Evolutionary conservation across 140 eudicot species (phyloP), one percentile per base, ranked within the genome.

Genomic region (Stevia rebaudiana): DNA sequence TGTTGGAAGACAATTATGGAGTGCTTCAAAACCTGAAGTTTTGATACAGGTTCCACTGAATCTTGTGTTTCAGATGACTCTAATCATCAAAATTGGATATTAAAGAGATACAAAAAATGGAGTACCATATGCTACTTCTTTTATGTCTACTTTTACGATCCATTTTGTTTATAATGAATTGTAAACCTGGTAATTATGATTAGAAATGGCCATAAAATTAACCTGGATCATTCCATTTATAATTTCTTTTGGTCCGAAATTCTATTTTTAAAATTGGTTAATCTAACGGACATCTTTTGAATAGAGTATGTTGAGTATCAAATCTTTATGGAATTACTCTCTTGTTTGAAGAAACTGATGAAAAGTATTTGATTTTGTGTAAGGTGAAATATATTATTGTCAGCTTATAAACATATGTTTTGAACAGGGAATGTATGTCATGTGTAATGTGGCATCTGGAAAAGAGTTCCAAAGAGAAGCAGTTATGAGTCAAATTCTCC

Each of bases 401-500:
- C 25, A 15, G 3, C 2, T 2, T 3, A 18, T 25, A 28, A 44
- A n/a, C 22, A 36, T 62, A 11, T 36, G 9, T 49, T 3, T 75
- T 52, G 17, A 17, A 19, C 61, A 92, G 99, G 96, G 86, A 40
- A 82, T 94, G 97, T 83, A 83, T 65, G 82, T 80, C 11, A 80
- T 94, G 48, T 72, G 83, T 66, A 94, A 94, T 31, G 90, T 94
- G 81, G 90, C 97, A 61, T 83, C 97, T 51, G 99, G 99, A 23
- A 83, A 85, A 35, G 99, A 88, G 70, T 78, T 70, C 70, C 94
- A 88, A 74, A 88, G 88, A 69, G 97, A 88, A 75, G 97, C 97
- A 0, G 95, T 83, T 21, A 82, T 94, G 86, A 72, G 65, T 41
- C 90, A 81, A 69, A 78, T 94, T 25, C 58, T 88, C n/a, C 83